Evolutionary conservation across 345 rosid genomes (phyloP), one percentile per base, ranked within the genome.

Genomic region (Ceriops decandra): DNA sequence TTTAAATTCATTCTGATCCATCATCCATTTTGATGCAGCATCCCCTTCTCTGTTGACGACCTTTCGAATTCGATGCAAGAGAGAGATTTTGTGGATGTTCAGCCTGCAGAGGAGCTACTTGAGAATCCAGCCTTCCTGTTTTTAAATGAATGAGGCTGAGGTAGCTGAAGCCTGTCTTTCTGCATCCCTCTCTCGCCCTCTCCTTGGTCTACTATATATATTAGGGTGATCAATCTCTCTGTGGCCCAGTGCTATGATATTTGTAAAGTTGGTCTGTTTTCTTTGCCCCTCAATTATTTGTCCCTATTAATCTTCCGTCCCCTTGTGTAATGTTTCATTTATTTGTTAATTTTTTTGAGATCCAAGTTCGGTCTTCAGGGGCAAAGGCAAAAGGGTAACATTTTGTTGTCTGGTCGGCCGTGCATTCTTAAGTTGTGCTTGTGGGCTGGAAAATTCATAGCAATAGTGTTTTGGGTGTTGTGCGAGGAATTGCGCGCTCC

Each of bases 11-110:
- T 47, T 74, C 67, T 75, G 57, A 77, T 74, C 16, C 57, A 31
- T 32, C 36, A 15, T 63, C 30, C 30, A 28, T 77, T 11, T 31
- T 36, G 65, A 49, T 6, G 62, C 96, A 88, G 98, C 86, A 95
- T 92, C 72, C 99, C 97, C 31, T 95, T 95, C 90, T 92, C 99
- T 21, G 85, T 92, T 10, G 98, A 95, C 7, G 99, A 95, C 71
- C 92, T 95, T 16, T 79, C 98, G 0, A 85, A 62, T 76, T 77
- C 97, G 30, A 74, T 95, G 74, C 88, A 88, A 67, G 99, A 85
- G 81, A 95, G 83, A 69, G 99, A 95, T 71, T 95, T 95, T 72
- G 76, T 81, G 51, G 96, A 73, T 52, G 96, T 95, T 19, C 78
- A 84, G 76, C 89, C 95, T 0, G 96, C 96, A 1, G 87, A 88